These are phyloP conservation scores for Flaveria ramosissima DNA, from an alignment of 129 eudicot species.

Conservation along the genomic window DNA sequence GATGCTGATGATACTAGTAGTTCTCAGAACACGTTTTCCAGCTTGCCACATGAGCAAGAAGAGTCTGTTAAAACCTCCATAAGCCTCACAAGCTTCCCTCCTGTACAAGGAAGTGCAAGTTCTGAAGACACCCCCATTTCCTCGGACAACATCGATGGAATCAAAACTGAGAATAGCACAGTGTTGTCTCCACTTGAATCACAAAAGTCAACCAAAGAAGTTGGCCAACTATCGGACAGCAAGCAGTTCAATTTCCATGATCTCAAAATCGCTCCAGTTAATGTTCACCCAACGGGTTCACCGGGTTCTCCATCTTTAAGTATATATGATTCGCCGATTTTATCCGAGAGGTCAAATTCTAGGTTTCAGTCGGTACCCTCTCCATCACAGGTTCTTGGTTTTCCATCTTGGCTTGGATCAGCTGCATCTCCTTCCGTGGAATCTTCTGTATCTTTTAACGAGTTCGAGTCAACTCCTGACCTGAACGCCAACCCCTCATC, in stretches of 20 bases:
- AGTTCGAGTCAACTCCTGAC: constrained; percentile 52
- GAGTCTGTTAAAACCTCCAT: constrained; percentile 74
- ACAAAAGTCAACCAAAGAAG: constrained; percentile 39
- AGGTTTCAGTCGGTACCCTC: constrained; percentile 45
- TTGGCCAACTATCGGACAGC: constrained; percentile 44
- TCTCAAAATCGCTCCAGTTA: constrained; percentile 44
- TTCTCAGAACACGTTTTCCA: constrained; percentile 57
- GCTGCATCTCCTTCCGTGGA: constrained; percentile 65
- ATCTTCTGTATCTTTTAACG: constrained; percentile 58
- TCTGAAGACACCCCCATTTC: constrained; percentile 63
- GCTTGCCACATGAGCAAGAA: constrained; percentile 83
- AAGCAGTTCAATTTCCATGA: constrained; percentile 50
- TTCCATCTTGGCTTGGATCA: constrained; percentile 73
- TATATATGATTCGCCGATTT: constrained; percentile 64
- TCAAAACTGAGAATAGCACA: constrained; percentile 34
- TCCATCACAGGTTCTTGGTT: constrained; percentile 63
- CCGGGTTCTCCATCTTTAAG: constrained; percentile 61
- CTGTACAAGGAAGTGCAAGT: constrained; percentile 76
- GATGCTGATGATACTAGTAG: constrained; percentile 75
- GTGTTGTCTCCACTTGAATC: constrained; percentile 34
- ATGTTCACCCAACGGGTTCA: constrained; percentile 49
- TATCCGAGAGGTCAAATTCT: constrained; percentile 64
- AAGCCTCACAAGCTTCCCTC: constrained; percentile 74
- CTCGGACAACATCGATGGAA: neutral
- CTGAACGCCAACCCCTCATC: constrained; percentile 46